These are phyloP conservation scores for Mortierella polycephala DNA, from an alignment of 371 early-diverging fungal genomes.

Conservation along the genomic window DNA sequence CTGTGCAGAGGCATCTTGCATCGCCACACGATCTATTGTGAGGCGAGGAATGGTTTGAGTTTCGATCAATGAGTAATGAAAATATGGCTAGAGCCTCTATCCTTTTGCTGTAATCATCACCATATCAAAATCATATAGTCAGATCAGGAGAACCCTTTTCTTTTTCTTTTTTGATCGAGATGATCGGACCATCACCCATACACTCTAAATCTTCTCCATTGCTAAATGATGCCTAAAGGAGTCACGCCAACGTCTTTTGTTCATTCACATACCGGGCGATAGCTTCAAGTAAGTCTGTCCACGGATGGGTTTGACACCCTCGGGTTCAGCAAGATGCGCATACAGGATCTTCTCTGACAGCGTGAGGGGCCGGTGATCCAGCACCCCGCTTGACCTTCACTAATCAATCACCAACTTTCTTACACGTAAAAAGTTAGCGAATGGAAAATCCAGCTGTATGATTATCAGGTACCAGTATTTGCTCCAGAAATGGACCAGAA, in stretches of 20 bases:
- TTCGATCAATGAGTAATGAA: too few species aligned
- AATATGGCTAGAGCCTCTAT: too few species aligned
- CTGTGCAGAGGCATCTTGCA: slow-evolving; percentile 87
- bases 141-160: too few species aligned
- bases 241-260: background rate
- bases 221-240: background rate
- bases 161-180: too few species aligned
- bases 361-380: slow-evolving; percentile 78
- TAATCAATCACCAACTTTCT: too few species aligned
- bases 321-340: slow-evolving; percentile 88
- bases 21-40: slow-evolving; percentile 77
- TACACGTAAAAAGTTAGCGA: slow-evolving; percentile 50
- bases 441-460: slow-evolving; percentile 51
- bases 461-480: slow-evolving; percentile 35
- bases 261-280: slow-evolving; percentile 66
- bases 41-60: too few species aligned
- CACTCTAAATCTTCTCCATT: background rate
- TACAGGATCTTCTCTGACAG: slow-evolving; percentile 96
- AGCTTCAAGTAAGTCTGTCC: slow-evolving; percentile 79
- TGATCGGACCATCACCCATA: slow-evolving; percentile 6
- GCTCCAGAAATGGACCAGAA: slow-evolving; percentile 36
- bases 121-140: background rate
- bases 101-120: too few species aligned
- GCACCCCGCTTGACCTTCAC: slow-evolving; percentile 64
- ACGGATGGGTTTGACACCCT: slow-evolving; percentile 70